Evolutionary conservation across 2,329 filamentous ascomycete species (phyloP).

Genomic region (Leptodontidium sp.): DNA sequence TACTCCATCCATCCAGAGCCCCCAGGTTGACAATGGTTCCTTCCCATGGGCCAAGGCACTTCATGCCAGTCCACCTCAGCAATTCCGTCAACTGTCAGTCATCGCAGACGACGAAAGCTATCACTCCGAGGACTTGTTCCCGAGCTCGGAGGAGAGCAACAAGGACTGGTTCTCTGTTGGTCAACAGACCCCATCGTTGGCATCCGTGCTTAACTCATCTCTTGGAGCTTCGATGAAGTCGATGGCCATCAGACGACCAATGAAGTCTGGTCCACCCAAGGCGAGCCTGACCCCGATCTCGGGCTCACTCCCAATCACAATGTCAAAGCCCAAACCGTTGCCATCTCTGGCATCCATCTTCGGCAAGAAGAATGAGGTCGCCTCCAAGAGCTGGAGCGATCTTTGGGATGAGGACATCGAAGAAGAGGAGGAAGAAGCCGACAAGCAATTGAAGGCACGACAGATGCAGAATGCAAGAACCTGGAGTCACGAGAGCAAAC

Average conservation of each 20-base stretch:
- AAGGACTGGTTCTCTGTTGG: conserved; percentile 83
- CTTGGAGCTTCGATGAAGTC: conserved; percentile 84
- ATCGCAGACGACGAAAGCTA: conserved; percentile 84
- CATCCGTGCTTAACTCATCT: conserved; percentile 84
- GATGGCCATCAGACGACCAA: conserved; percentile 61
- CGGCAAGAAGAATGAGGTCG: conserved; percentile 76
- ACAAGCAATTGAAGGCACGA: conserved; percentile 66
- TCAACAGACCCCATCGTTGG: conserved; percentile 80
- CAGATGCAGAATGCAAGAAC: conserved; percentile 73
- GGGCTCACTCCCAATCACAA: conserved; percentile 79
- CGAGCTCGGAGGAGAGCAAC: conserved; percentile 73
- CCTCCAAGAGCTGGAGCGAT: conserved; percentile 99
- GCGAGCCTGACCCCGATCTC: conserved; percentile 66
- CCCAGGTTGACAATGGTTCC: conserved; percentile 79
- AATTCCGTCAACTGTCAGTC: conserved; percentile 83
- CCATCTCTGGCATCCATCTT: conserved; percentile 75
- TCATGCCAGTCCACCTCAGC: conserved; percentile 75
- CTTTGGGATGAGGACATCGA: conserved; percentile 94
- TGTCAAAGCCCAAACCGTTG: conserved; percentile 75
- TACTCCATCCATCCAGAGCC: conserved; percentile 92
- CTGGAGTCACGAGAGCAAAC: conserved; percentile 71
- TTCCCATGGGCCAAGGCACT: conserved; percentile 97
- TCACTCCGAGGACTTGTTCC: conserved; percentile 81
- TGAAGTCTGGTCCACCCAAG: conserved; percentile 55
- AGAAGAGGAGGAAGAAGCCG: conserved; percentile 74